phyloP scores from a whole-genome alignment of 495 filamentous ascomycete genomes.

The Wilcoxina mikolae region DNA sequence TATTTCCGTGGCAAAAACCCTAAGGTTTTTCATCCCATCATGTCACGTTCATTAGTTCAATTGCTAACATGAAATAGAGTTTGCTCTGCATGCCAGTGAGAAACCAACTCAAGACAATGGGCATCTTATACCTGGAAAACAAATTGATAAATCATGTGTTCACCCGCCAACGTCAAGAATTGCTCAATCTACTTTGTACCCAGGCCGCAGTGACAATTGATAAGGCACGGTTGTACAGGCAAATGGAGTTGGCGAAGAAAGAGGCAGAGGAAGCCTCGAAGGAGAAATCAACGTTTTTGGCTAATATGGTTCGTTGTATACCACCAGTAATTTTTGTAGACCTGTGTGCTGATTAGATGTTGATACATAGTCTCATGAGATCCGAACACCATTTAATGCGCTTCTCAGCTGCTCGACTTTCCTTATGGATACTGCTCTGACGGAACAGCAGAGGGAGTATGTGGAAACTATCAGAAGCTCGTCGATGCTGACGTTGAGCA shows the following conservation, averaged over 20 bases:
- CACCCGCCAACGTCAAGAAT: conserved; percentile 26
- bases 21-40: too few species aligned
- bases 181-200: conserved; percentile 27
- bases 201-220: conserved; percentile 29
- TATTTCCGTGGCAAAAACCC: conserved; percentile 24
- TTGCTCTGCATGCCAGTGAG: conserved; percentile 29
- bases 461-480: conserved; percentile 51
- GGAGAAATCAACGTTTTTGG: conserved; percentile 27
- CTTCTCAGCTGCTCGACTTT: conserved; percentile 29
- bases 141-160: conserved; percentile 27
- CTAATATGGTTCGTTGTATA: conserved; percentile 27
- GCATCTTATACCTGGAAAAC: conserved; percentile 27
- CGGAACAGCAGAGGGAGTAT: conserved; percentile 40
- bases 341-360: background rate
- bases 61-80: too few species aligned
- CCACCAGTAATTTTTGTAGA: background rate
- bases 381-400: conserved; percentile 27
- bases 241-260: conserved; percentile 29
- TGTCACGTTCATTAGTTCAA: too few species aligned
- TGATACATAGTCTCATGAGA: conserved; percentile 7
- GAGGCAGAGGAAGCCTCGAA: conserved; percentile 27
- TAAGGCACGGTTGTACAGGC: conserved; percentile 28
- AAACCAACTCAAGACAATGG: conserved; percentile 28
- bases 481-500: conserved; percentile 48
- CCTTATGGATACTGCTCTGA: conserved; percentile 41